Base-by-base conservation (phyloP, 108 stramenopile genomes). In the Nannochloropsis gaditana region DNA sequence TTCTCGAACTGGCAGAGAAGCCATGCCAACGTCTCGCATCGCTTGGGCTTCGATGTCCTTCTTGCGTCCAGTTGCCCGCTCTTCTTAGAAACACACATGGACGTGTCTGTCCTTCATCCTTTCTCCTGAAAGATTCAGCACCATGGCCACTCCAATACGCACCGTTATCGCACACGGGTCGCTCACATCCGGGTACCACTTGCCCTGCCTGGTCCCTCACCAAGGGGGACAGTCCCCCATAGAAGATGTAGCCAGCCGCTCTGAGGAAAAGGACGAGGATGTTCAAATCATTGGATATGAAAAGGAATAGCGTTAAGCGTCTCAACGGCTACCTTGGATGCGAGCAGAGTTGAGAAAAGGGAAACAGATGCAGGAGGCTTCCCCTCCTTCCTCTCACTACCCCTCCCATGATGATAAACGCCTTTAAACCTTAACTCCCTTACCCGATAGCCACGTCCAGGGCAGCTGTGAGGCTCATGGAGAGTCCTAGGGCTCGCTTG, bases 141-240 rank as follows among this genome's bases (percentile, higher is more conserved):
- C 59, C 59, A n/a, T 73, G 19, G n/a, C 15, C 8, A 73, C 6
- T n/a, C 6, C n/a, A 6, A 4, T 3, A 73, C 59, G 8, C n/a
- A 73, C 59, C 59, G n/a, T 73, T 73, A n/a, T 73, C 59, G 59
- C 59, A 73, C 59, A 73, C 59, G 4, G 59, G 59, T n/a, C 59
- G 59, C 59, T 73, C 59, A 73, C 59, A 73, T 6, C 59, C 59
- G 2, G 59, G 19, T n/a, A 73, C 59, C 6, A 73, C 59, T 2
- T 73, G 59, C 8, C 59, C 59, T n/a, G 59, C 59, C 59, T 15
- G 59, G 6, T 73, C 8, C 19, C 59, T 15, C 59, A 73, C 59
- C 59, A 73, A 73, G 59, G 59, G 59, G n/a, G 8, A 73, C 19
- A n/a, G 15, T 2, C 59, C 59, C 4, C 59, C 59, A 3, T 73